Percentiles rank a stretch among this genome's conserved stretches.
Conservation (phyloP, 2,329 filamentous ascomycete species). For the Chrysosporium keratinophilum region DNA sequence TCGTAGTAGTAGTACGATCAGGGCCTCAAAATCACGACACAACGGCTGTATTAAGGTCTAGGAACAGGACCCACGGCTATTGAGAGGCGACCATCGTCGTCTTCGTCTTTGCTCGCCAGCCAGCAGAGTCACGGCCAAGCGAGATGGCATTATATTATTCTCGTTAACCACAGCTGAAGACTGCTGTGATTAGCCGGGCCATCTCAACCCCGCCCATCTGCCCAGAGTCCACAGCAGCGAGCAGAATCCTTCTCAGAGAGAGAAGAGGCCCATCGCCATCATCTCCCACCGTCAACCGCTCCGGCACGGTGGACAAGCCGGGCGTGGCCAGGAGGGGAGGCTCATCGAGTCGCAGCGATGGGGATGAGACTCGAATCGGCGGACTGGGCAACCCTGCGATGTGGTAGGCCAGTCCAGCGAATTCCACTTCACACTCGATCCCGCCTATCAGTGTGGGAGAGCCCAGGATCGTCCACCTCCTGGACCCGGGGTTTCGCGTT, state of each 20-base stretch:
- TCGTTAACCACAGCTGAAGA: background rate
- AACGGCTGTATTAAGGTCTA: background rate
- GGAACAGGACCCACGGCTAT: conserved; percentile 2
- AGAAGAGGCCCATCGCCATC: background rate
- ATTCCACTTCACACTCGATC: conserved; percentile 8
- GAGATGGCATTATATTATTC: background rate
- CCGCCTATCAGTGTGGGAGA: conserved; percentile 9
- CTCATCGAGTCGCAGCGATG: background rate
- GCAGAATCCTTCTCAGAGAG: background rate
- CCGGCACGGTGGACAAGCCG: background rate
- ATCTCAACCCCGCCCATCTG: background rate
- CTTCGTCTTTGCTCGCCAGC: too few relatives aligned
- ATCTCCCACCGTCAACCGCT: background rate
- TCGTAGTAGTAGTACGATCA: background rate
- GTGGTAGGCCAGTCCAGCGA: conserved; percentile 11
- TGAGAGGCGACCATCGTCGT: background rate
- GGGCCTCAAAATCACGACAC: background rate
- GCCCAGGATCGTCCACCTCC: conserved; percentile 8
- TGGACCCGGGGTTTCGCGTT: conserved; percentile 6
- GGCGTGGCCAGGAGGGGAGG: background rate
- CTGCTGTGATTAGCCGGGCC: background rate
- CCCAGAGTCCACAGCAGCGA: conserved; percentile 5
- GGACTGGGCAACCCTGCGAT: conserved; percentile 9
- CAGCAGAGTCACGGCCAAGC: background rate
- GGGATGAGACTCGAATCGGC: background rate